phyloP scores from a whole-genome alignment of 495 filamentous ascomycete genomes.

The Cercophora newfieldiana region DNA sequence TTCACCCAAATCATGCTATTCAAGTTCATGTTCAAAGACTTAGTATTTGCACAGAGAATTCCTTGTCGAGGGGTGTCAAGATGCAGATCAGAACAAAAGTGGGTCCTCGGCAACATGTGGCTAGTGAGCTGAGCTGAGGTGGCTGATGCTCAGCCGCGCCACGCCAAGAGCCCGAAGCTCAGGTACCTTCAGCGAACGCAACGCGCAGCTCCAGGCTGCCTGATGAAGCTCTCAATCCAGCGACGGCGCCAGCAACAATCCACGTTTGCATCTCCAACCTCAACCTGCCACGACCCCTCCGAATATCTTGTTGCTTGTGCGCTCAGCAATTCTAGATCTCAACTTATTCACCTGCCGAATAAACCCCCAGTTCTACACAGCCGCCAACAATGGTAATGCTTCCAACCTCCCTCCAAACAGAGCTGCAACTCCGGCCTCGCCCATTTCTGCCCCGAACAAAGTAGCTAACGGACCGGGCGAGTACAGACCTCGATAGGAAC shows the following conservation, averaged over 20 bases:
- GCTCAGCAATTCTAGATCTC: not conserved
- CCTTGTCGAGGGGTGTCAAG: not conserved
- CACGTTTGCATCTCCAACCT: constrained; percentile 21
- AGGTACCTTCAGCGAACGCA: constrained; percentile 27
- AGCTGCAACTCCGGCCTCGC: not conserved
- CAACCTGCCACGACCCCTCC: constrained; percentile 10
- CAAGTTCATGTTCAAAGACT: not conserved
- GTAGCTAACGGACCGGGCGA: constrained; percentile 8
- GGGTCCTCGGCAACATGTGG: not conserved
- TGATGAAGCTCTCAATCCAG: constrained; percentile 34
- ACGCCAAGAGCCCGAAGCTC: constrained; percentile 16
- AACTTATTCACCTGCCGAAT: not conserved
- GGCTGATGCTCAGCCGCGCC: not conserved
- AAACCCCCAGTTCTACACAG: not conserved
- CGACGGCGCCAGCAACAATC: constrained; percentile 28
- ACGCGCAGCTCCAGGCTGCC: constrained; percentile 50
- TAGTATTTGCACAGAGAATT: not conserved
- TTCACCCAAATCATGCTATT: not conserved
- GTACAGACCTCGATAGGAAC: constrained; percentile 96
- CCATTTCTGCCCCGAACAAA: constrained; percentile 1
- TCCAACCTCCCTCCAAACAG: not conserved
- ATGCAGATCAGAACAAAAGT: not conserved
- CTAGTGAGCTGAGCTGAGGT: not conserved
- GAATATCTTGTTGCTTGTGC: not conserved
- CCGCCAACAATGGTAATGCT: constrained; percentile 12